phyloP scores from a whole-genome alignment of 768 basidiomycete genomes.

The Auriscalpium vulgare region DNA sequence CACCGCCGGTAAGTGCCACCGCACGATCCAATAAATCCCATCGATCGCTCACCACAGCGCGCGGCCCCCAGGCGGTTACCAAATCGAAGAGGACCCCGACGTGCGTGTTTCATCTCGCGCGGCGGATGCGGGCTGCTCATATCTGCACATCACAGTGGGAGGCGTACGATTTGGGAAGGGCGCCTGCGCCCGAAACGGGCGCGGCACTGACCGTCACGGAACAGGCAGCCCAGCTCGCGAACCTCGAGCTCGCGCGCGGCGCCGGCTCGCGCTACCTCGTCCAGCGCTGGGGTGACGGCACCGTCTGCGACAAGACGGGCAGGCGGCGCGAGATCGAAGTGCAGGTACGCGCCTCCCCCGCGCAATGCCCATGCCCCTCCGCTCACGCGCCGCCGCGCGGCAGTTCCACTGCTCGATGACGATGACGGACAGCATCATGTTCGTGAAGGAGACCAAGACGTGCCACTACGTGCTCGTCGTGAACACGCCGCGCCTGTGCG shows the following conservation, averaged over 20 bases:
- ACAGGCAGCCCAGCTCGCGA: slow-evolving; percentile 52
- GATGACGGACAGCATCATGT: slow-evolving; percentile 81
- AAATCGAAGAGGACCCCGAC: slow-evolving; percentile 80
- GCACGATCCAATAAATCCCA: slow-evolving; percentile 2
- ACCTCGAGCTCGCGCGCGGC: slow-evolving; percentile 71
- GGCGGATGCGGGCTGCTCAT: slow-evolving; percentile 10
- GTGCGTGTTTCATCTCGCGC: slow-evolving; percentile 35
- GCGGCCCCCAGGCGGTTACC: slow-evolving; percentile 49
- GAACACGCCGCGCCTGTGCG: slow-evolving; percentile 90
- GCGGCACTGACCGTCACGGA: slow-evolving; percentile 62
- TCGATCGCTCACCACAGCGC: background rate
- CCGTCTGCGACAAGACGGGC: slow-evolving; percentile 88
- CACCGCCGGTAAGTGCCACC: slow-evolving; percentile 44
- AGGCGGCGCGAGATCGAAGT: slow-evolving; percentile 87
- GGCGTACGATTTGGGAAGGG: slow-evolving; percentile 70
- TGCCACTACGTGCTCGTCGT: slow-evolving; percentile 93
- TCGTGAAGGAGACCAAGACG: slow-evolving; percentile 89
- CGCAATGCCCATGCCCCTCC: too few relatives aligned
- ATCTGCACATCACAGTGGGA: slow-evolving; percentile 45
- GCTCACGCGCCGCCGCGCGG: background rate
- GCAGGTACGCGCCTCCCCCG: slow-evolving; percentile 50
- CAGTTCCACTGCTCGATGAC: slow-evolving; percentile 96
- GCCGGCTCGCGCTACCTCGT: slow-evolving; percentile 87
- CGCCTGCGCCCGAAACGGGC: slow-evolving; percentile 49
- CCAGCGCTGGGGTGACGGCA: slow-evolving; percentile 88